Evolutionary conservation across 1,139 yeast genomes (phyloP).

Genomic region (Zygoascus meyerae): DNA sequence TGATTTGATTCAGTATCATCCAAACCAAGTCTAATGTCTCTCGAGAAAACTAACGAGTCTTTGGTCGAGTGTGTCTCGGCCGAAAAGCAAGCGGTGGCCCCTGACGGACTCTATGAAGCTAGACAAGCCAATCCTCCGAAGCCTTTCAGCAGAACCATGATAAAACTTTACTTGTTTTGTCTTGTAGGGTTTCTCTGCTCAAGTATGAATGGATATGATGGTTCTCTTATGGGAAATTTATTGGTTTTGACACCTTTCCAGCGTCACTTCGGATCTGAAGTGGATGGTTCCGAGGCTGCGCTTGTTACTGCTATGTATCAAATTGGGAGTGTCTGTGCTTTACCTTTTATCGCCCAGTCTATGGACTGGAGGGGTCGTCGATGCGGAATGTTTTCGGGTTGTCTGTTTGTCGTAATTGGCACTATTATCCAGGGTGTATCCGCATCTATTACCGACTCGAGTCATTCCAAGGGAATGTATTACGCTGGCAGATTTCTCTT

Average conservation of each 20-base stretch:
- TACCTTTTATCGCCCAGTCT: constrained; percentile 28
- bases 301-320: constrained; percentile 16
- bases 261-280: constrained; percentile 13
- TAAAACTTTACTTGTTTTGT: constrained; percentile 8
- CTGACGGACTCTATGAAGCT: constrained; percentile 11
- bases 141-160: constrained; percentile 12
- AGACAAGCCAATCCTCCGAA: constrained; percentile 15
- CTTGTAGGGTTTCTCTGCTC: constrained; percentile 10
- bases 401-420: constrained; percentile 13
- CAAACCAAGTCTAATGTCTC: too few relatives aligned
- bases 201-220: constrained; percentile 14
- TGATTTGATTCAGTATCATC: too few relatives aligned
- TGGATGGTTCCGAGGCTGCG: constrained; percentile 16
- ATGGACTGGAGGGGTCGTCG: constrained; percentile 15
- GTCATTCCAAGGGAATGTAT: constrained; percentile 13
- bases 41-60: too few relatives aligned
- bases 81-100: neutral
- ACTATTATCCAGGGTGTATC: constrained; percentile 14
- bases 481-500: constrained; percentile 23
- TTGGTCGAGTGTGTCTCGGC: too few relatives aligned
- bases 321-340: constrained; percentile 26
- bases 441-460: neutral
- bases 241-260: constrained; percentile 14
- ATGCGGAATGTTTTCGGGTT: constrained; percentile 13
- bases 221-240: constrained; percentile 13